Conservation (phyloP, 169 alveolate genomes). For the Miamiensis avidus region DNA sequence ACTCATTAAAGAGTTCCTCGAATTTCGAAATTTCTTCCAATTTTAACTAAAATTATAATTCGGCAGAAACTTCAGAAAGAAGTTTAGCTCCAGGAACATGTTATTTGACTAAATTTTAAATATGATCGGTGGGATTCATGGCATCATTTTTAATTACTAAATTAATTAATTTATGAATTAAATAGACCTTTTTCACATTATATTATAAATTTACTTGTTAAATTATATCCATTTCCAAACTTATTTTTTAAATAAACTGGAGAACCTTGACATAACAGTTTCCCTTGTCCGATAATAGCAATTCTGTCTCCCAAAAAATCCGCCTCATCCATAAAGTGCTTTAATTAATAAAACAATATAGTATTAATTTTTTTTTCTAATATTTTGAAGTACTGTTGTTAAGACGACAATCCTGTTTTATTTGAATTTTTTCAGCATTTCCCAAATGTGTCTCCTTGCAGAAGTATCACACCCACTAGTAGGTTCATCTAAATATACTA, state of each 20-base stretch:
- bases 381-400: conserved; percentile 68
- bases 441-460: conserved; percentile 86
- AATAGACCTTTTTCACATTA: too few relatives aligned
- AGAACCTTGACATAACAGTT: conserved; percentile 75
- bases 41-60: conserved; percentile 71
- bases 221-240: conserved; percentile 81
- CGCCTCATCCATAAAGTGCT: conserved; percentile 83
- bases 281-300: conserved; percentile 75
- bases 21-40: conserved; percentile 46
- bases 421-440: conserved; percentile 72
- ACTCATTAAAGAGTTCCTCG: conserved; percentile 59
- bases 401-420: conserved; percentile 57
- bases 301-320: conserved; percentile 81
- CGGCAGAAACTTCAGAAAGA: conserved; percentile 62
- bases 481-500: conserved; percentile 89
- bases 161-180: too few relatives aligned
- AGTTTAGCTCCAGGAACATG: conserved; percentile 48
- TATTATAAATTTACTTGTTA: too few relatives aligned
- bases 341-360: background rate
- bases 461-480: conserved; percentile 88
- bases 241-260: conserved; percentile 71
- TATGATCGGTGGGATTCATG: background rate
- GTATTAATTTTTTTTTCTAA: background rate
- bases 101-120: conserved; percentile 38
- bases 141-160: conserved; percentile 1